These are phyloP conservation scores for Solanum etuberosum DNA, from an alignment of 257 asterid genomes.

Conservation along the genomic window DNA sequence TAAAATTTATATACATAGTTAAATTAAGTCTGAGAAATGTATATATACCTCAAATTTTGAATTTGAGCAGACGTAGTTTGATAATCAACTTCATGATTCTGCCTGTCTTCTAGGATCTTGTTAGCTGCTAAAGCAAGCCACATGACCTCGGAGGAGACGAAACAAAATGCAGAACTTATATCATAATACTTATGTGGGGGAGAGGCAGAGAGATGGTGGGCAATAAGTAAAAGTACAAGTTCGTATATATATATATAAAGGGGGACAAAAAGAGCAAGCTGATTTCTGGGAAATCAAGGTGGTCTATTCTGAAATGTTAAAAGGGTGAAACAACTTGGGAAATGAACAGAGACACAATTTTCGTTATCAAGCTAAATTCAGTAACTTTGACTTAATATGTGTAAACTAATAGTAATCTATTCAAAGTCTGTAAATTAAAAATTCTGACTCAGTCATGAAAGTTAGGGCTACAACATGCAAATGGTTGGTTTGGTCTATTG, in stretches of 20 bases:
- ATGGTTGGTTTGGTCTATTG: background rate
- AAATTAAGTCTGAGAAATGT: background rate
- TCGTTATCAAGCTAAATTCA: background rate
- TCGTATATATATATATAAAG: background rate
- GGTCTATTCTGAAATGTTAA: background rate
- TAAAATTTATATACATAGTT: background rate
- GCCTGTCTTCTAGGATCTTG: conserved; percentile 6
- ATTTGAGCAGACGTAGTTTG: conserved; percentile 3
- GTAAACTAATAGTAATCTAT: background rate
- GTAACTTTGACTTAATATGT: background rate
- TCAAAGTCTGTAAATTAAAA: background rate
- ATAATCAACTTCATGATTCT: background rate
- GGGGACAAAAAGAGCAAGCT: background rate
- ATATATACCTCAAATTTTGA: conserved; percentile 15
- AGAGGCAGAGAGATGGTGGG: background rate
- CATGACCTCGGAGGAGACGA: background rate
- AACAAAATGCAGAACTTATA: background rate
- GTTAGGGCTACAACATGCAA: background rate
- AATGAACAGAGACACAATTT: background rate
- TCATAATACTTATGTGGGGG: background rate
- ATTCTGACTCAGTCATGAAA: background rate
- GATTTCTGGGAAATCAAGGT: background rate
- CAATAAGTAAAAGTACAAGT: background rate
- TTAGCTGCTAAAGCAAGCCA: conserved; percentile 16
- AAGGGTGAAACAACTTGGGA: background rate